phyloP scores from a whole-genome alignment of 2,329 filamentous ascomycete genomes.

The Leptographium lundbergii region DNA sequence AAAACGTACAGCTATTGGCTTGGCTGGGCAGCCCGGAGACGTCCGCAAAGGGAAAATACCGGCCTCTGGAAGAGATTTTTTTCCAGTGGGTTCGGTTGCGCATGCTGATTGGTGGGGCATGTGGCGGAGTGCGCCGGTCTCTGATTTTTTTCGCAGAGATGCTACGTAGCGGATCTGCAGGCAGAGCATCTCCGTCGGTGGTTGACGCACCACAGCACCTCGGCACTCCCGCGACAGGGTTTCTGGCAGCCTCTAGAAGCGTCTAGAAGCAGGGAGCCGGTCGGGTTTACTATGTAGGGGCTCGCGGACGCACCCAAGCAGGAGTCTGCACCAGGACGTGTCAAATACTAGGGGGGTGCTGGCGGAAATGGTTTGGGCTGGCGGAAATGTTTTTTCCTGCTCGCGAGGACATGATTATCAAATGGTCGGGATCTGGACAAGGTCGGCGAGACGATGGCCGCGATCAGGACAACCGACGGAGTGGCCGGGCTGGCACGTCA shows the following conservation, averaged over 20 bases:
- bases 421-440: too few relatives aligned
- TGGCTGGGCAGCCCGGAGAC: not conserved
- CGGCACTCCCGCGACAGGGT: not conserved
- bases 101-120: not conserved
- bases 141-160: not conserved
- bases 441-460: not conserved
- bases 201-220: not conserved
- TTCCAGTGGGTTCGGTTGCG: not conserved
- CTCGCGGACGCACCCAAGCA: not conserved
- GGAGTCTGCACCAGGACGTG: too few relatives aligned
- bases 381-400: too few relatives aligned
- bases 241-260: not conserved
- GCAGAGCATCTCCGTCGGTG: not conserved
- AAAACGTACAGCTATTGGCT: not conserved
- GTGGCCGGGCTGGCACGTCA: not conserved
- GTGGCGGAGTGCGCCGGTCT: not conserved
- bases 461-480: not conserved
- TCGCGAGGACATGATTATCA: too few relatives aligned
- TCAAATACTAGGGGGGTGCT: not conserved
- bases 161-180: not conserved
- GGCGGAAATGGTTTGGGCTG: too few relatives aligned
- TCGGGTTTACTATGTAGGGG: not conserved
- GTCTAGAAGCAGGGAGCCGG: not conserved
- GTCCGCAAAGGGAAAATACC: not conserved
- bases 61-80: not conserved